Base-by-base conservation (phyloP, 1,284 basidiomycete genomes). In the Ceratobasidium sp. region DNA sequence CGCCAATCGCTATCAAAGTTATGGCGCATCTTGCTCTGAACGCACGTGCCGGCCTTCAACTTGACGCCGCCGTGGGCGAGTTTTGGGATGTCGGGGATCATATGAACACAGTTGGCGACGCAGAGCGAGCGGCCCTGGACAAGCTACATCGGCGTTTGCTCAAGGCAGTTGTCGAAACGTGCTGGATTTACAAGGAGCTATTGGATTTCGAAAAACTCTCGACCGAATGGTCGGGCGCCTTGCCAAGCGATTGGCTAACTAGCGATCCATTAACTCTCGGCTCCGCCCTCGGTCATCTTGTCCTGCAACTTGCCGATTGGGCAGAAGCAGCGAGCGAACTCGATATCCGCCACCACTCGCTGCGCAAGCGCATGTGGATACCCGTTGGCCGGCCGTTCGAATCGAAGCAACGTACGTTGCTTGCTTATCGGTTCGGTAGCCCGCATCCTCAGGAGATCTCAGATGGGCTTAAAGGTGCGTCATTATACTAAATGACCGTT, bases 301-400 rank as follows among this genome's bases (percentile, higher is more conserved):
- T 61, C 60, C 23, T 61, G 5, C 60, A n/a, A 33, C 60, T 61
- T 39, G 28, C 33, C 60, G 60, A 61, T 26, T 61, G 60, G 60
- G 60, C 60, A 10, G 33, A 61, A 12, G 60, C n/a, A 26, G 60
- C 28, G 39, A n/a, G 60, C 23, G 33, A 28, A 39, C 60, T 61
- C 28, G 60, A 61, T 20, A 7, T 33, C 15, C 5, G 7, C 10
- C 26, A 28, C 28, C 60, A 18, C 28, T 26, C 26, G 60, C 60
- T 10, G 28, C 28, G 60, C 1, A 61, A 33, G 60, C 4, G 9
- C 4, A 61, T 61, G 60, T 61, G 60, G 60, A 26, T 18, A 1
- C 60, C 26, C 13, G 3, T 33, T 28, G 18, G 33, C 26, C 18
- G 39, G 3, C 60, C 60, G n/a, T 61, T 61, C 28, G 60, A 33